A percentile compares a stretch with the other conserved stretches of the same genome.
phyloP scores from a whole-genome alignment of 2,329 filamentous ascomycete species.

The Pezicula rhizophila region DNA sequence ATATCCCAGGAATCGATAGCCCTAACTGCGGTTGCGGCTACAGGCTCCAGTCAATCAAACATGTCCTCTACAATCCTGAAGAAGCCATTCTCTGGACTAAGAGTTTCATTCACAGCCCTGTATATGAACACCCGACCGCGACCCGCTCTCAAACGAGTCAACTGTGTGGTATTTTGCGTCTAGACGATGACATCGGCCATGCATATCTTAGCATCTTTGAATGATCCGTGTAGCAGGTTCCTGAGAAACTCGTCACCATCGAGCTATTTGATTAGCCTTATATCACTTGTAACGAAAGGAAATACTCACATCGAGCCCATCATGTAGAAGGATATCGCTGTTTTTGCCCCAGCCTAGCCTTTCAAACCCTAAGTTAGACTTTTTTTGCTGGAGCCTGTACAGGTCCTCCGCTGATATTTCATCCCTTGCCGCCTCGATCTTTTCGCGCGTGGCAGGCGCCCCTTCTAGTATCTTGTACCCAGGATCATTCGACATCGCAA shows the following conservation, averaged over 20 bases:
- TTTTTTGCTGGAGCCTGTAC: background rate
- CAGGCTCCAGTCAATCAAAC: no score
- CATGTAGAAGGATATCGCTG: background rate
- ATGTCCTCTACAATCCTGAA: background rate
- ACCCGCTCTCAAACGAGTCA: background rate
- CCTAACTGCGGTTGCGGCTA: no score
- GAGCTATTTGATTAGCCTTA: background rate
- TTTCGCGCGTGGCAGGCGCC: background rate
- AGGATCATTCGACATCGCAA: background rate
- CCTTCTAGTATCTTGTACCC: background rate
- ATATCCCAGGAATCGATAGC: no score
- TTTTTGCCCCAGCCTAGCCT: background rate
- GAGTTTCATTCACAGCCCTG: background rate
- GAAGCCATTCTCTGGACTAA: background rate
- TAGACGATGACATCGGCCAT: background rate
- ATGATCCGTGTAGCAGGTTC: background rate
- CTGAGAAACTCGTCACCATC: background rate
- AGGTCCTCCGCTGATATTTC: background rate
- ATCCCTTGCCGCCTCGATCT: background rate
- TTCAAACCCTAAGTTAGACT: background rate
- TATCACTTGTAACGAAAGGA: background rate
- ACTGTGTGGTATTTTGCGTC: background rate
- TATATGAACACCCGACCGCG: constrained; percentile 1
- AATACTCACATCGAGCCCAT: constrained; percentile 1
- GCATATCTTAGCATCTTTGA: background rate